Conservation (phyloP, 2,329 filamentous ascomycete genomes). For the Xylaria digitata region DNA sequence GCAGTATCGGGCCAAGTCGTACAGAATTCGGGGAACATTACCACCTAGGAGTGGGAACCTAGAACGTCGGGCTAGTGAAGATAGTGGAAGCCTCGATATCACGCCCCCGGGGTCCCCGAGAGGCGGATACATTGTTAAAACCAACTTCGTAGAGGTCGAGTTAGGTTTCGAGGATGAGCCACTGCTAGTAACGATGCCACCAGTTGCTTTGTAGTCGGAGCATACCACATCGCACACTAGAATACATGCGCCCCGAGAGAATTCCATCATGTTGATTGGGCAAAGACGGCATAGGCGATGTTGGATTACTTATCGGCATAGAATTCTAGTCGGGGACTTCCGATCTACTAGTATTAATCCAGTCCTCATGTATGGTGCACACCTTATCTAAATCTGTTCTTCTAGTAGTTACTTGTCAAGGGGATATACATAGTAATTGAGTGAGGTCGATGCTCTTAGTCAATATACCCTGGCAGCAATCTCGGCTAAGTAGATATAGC, state of each 20-base stretch:
- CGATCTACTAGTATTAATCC: neutral
- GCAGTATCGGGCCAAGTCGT: slow-evolving; percentile 9
- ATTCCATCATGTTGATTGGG: too few species aligned
- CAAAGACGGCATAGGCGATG: too few species aligned
- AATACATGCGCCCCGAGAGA: too few species aligned
- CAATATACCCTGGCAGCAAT: neutral
- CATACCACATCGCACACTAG: too few species aligned
- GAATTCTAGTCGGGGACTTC: neutral
- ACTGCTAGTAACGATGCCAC: neutral
- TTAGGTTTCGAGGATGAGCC: neutral
- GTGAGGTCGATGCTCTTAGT: neutral
- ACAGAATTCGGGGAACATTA: neutral
- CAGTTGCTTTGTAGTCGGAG: neutral
- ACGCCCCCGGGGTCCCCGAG: slow-evolving; percentile 2
- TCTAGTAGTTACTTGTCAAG: neutral
- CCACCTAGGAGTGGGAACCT: neutral
- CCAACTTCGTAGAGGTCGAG: neutral
- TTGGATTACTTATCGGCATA: too few species aligned
- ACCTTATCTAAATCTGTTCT: too few species aligned
- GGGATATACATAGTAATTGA: too few species aligned
- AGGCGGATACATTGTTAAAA: neutral
- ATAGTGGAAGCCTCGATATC: neutral
- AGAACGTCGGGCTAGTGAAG: neutral
- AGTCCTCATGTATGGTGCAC: neutral
- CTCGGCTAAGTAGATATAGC: neutral